Evolutionary conservation across 2,329 filamentous ascomycete genomes (phyloP).

Genomic region (Fusarium annulatum): DNA sequence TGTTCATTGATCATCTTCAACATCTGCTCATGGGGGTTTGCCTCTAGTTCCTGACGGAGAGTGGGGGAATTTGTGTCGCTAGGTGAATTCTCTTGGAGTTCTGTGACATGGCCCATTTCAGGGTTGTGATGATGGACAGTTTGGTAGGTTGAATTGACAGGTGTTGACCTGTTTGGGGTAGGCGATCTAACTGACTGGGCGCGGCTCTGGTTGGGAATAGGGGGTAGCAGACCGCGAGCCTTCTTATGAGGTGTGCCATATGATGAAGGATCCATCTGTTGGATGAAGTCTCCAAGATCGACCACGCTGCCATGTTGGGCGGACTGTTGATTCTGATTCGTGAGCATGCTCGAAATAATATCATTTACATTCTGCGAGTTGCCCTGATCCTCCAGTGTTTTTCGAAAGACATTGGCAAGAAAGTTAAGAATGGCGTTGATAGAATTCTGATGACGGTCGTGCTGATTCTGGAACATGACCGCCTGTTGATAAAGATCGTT

Average conservation of each 20-base stretch:
- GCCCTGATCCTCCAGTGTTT: conserved; percentile 87
- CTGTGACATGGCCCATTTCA: conserved; percentile 69
- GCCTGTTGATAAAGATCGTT: conserved; percentile 89
- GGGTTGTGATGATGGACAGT: conserved; percentile 49
- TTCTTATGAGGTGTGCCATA: conserved; percentile 61
- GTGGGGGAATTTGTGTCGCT: conserved; percentile 60
- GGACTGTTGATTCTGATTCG: conserved; percentile 60
- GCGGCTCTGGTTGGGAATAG: conserved; percentile 58
- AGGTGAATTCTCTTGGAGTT: conserved; percentile 66
- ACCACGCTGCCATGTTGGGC: conserved; percentile 68
- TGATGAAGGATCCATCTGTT: conserved; percentile 55
- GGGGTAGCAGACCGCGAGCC: conserved; percentile 64
- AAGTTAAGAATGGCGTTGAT: conserved; percentile 99
- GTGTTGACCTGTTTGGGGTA: conserved; percentile 22
- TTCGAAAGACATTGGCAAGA: conserved; percentile 94
- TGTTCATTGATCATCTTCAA: conserved; percentile 74
- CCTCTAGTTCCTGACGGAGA: conserved; percentile 66
- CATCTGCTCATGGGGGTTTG: conserved; percentile 70
- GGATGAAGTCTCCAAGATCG: conserved; percentile 69
- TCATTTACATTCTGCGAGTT: conserved; percentile 82
- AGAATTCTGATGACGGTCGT: conserved; percentile 96
- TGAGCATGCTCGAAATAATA: conserved; percentile 82
- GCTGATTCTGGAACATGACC: conserved; percentile 86
- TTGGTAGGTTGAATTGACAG: conserved; percentile 40
- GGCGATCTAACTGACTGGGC: conserved; percentile 44